Evolutionary conservation across 2,329 filamentous ascomycete genomes (phyloP), one percentile per base, ranked within the genome.

Genomic region (Dactylonectria estremocensis): DNA sequence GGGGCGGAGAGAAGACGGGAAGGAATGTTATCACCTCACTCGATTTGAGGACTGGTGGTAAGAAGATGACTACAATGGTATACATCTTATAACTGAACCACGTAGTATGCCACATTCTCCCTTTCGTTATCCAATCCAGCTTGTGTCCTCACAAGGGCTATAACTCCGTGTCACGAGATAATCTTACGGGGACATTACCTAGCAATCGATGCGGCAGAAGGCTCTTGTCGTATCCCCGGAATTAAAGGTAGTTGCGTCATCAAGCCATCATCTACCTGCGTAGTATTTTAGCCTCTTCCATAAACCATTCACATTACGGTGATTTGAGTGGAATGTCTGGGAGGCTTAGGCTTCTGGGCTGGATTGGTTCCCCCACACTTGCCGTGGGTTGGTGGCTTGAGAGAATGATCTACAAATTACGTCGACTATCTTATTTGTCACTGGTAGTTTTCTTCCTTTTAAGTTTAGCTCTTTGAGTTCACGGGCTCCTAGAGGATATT

Each of bases 281-380:
- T n/a, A 33, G 49, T 24, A 52, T 52, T n/a, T 31, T 52, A 33
- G 24, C 49, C 49, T 52, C 49, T 52, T 52, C n/a, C 28, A 52
- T 52, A 33, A 52, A 33, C 49, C 49, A 52, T 52, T 52, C 49
- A 18, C 11, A 52, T 52, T 33, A 31, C 7, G 49, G 49, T 52
- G 11, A 31, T 31, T n/a, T 16, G 14, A 52, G 13, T 31, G 22
- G 22, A 52, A 52, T 52, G 13, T 16, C 13, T 52, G 24, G 24
- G 49, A 52, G 49, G 49, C 9, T 52, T 52, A 52, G 5, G 24
- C 24, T 52, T 52, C 24, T 52, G 24, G 28, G 49, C 49, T 52
- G 24, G 49, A 28, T n/a, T 31, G 24, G 49, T 52, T 52, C 49
- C 49, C 16, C 31, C 16, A 52, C n/a, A 52, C 49, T 52, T 52